Conservation (phyloP, 345 rosid genomes). For the rapeseed (Brassica napus) region DNA sequence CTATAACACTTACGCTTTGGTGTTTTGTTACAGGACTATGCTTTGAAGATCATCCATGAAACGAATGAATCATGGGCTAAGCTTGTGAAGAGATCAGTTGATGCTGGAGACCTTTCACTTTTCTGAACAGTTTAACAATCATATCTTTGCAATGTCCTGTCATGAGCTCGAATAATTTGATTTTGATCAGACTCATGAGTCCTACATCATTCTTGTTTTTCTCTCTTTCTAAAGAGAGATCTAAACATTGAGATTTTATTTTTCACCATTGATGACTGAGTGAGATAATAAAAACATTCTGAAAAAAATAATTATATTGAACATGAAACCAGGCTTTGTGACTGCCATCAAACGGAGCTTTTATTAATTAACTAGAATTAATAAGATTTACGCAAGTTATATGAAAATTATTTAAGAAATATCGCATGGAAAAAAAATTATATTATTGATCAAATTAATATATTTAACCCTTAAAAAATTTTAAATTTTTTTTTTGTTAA, state of each 20-base stretch:
- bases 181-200: neutral
- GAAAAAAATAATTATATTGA: neutral
- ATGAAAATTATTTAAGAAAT: no score
- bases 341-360: neutral
- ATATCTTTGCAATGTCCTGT: constrained; percentile 1
- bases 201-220: constrained; percentile 24
- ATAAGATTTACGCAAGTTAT: no score
- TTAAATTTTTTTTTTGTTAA: no score
- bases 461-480: no score
- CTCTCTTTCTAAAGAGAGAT: neutral
- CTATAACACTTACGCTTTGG: constrained; percentile 1
- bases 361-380: no score
- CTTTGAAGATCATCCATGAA: constrained; percentile 74
- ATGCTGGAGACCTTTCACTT: constrained; percentile 69
- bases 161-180: constrained; percentile 9
- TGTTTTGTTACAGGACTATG: constrained; percentile 61
- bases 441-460: no score
- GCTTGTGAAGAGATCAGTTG: constrained; percentile 71
- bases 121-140: constrained; percentile 21
- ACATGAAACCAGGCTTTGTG: neutral
- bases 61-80: constrained; percentile 86
- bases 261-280: constrained; percentile 24
- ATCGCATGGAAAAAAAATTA: no score
- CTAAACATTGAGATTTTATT: constrained; percentile 3
- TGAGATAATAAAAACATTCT: constrained; percentile 4